These are phyloP conservation scores for Chloris gayana DNA, from an alignment of 176 grass and related monocot species.

Conservation along the genomic window DNA sequence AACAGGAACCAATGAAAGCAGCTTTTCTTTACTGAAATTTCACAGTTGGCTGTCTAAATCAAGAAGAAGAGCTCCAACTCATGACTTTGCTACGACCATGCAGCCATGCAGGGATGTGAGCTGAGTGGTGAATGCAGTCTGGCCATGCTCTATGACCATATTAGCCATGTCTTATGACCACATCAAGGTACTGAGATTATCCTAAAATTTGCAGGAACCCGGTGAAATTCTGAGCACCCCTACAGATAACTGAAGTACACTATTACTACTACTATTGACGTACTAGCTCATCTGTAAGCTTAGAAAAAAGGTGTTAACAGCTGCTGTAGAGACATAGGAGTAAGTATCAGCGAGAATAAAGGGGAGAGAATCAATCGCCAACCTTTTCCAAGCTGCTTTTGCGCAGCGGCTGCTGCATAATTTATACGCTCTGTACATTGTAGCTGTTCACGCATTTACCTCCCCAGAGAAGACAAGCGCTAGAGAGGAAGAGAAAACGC, in stretches of 20 bases:
- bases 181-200: too few species aligned
- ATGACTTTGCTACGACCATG: too few species aligned
- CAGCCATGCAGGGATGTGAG: too few species aligned
- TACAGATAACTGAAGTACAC: not conserved
- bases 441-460: slow-evolving; percentile 41
- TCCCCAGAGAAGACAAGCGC: slow-evolving; percentile 33
- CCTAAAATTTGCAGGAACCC: not conserved
- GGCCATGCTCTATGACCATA: too few species aligned
- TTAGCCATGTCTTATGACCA: too few species aligned
- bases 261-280: not conserved
- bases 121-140: too few species aligned
- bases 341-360: slow-evolving; percentile 36
- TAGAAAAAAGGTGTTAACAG: slow-evolving; percentile 5
- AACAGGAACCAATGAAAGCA: too few species aligned
- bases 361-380: slow-evolving; percentile 18
- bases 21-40: too few species aligned
- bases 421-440: slow-evolving; percentile 30
- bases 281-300: not conserved
- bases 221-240: not conserved
- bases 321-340: slow-evolving; percentile 15
- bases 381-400: slow-evolving; percentile 28
- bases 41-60: too few species aligned
- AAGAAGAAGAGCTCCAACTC: too few species aligned
- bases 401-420: slow-evolving; percentile 29
- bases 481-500: not conserved